Conservation (phyloP, 2,329 filamentous ascomycete species). For the Coniella lustricola region DNA sequence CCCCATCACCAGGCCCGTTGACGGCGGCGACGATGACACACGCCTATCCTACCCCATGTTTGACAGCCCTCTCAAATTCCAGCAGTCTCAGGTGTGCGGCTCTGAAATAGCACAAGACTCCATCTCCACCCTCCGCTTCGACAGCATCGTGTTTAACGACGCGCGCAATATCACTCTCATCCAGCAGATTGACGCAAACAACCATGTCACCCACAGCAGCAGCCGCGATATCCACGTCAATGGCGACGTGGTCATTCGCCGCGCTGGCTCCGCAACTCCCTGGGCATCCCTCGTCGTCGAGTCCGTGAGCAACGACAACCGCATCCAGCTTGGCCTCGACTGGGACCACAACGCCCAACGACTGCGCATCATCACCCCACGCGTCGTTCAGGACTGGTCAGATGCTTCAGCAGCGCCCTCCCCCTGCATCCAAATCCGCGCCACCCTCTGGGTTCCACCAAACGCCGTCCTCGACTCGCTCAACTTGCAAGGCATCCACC, state of each 20-base stretch:
- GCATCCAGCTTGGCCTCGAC: conserved; percentile 28
- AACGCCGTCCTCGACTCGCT: conserved; percentile 32
- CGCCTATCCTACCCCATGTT: conserved; percentile 22
- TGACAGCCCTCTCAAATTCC: conserved; percentile 20
- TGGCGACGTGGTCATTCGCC: conserved; percentile 40
- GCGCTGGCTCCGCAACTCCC: conserved; percentile 25
- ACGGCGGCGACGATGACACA: conserved; percentile 16
- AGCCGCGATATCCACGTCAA: conserved; percentile 30
- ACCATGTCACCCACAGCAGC: conserved; percentile 17
- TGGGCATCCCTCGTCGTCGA: conserved; percentile 36
- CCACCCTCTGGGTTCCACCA: conserved; percentile 40
- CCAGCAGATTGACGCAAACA: conserved; percentile 26
- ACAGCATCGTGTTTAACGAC: conserved; percentile 27
- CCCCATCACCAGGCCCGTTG: conserved; percentile 8
- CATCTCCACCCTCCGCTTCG: too few relatives aligned
- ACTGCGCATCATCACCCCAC: conserved; percentile 34
- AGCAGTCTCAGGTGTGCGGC: conserved; percentile 23
- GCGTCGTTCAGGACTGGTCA: conserved; percentile 19
- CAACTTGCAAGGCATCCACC: conserved; percentile 29
- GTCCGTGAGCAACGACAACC: conserved; percentile 37
- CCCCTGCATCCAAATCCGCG: conserved; percentile 42
- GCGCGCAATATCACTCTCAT: conserved; percentile 32
- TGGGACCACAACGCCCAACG: conserved; percentile 30
- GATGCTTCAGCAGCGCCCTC: neutral
- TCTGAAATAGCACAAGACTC: too few relatives aligned